A percentile compares a stretch with the other conserved stretches of the same genome.
Conservation (phyloP, 2,329 filamentous ascomycete species). For the Basipetospora chlamydospora region DNA sequence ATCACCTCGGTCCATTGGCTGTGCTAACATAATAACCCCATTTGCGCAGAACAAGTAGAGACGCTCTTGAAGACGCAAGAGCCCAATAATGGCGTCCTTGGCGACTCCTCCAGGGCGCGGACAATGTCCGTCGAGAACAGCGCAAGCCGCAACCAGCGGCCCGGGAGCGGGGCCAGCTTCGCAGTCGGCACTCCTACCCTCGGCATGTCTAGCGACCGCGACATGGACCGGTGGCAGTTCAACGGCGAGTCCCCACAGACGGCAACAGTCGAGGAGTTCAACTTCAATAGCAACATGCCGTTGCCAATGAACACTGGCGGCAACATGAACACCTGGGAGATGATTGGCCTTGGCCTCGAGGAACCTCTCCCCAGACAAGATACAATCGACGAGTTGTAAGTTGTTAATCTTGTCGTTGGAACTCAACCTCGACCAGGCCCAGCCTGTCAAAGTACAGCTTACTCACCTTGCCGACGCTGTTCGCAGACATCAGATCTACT, state of each 20-base stretch:
- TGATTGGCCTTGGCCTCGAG: slow-evolving; percentile 44
- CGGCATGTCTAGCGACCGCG: slow-evolving; percentile 28
- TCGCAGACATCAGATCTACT: slow-evolving; percentile 64
- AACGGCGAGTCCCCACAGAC: slow-evolving; percentile 37
- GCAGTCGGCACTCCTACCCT: slow-evolving; percentile 25
- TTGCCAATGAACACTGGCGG: slow-evolving; percentile 37
- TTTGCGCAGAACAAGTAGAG: slow-evolving; percentile 68
- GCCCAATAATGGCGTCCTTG: slow-evolving; percentile 17
- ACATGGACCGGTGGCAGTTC: slow-evolving; percentile 41
- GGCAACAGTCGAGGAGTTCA: slow-evolving; percentile 39
- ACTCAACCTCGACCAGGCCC: slow-evolving; percentile 8
- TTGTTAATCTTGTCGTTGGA: slow-evolving; percentile 7
- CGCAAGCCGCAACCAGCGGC: slow-evolving; percentile 13
- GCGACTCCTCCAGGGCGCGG: slow-evolving; percentile 14
- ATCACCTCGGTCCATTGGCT: too few relatives aligned
- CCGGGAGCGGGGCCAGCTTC: slow-evolving; percentile 13
- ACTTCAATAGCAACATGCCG: slow-evolving; percentile 34
- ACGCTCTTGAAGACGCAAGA: slow-evolving; percentile 75
- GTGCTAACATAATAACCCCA: slow-evolving; percentile 9
- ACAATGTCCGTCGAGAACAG: neutral
- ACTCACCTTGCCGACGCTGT: neutral
- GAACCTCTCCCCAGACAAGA: slow-evolving; percentile 44
- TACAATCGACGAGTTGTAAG: slow-evolving; percentile 68
- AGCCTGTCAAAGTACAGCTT: too few relatives aligned
- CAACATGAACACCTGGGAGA: slow-evolving; percentile 56